Evolutionary conservation across 1,284 basidiomycete genomes (phyloP).

Genomic region (Austropuccinia psidii): DNA sequence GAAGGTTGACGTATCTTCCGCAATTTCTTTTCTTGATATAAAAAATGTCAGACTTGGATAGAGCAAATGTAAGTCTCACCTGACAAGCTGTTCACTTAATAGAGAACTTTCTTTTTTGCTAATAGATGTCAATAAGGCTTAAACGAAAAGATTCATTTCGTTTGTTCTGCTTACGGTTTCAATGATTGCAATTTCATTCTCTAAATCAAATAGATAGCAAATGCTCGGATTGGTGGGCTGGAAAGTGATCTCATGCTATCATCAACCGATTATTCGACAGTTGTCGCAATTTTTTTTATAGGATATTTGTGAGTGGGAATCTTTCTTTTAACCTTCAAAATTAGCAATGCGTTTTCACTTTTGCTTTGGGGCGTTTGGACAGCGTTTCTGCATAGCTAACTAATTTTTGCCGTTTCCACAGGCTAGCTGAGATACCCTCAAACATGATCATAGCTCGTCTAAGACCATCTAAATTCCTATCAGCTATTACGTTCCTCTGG

Average conservation of each 20-base stretch:
- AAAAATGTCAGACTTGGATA: background rate
- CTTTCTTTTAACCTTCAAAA: background rate
- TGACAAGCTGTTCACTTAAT: too few relatives aligned
- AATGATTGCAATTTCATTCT: background rate
- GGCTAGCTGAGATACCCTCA: background rate
- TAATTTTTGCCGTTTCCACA: background rate
- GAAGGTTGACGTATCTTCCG: too few relatives aligned
- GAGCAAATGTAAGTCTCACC: background rate
- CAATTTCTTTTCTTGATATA: too few relatives aligned
- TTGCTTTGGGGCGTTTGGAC: too few relatives aligned
- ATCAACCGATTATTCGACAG: background rate
- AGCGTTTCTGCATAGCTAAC: background rate
- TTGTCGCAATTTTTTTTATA: background rate
- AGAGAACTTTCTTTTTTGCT: too few relatives aligned
- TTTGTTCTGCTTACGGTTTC: background rate
- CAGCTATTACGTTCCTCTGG: background rate
- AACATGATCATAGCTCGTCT: conserved; percentile 4
- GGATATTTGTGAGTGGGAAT: background rate
- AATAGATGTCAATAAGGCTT: background rate
- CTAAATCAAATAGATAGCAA: background rate
- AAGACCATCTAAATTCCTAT: background rate
- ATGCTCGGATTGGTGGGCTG: background rate
- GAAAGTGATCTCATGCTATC: background rate
- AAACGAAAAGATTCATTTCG: background rate
- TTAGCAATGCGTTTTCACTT: background rate